A percentile compares a stretch with the other conserved stretches of the same genome.
Conservation (phyloP, 2,329 filamentous ascomycete genomes). For the Sporothrix euskadiensis region DNA sequence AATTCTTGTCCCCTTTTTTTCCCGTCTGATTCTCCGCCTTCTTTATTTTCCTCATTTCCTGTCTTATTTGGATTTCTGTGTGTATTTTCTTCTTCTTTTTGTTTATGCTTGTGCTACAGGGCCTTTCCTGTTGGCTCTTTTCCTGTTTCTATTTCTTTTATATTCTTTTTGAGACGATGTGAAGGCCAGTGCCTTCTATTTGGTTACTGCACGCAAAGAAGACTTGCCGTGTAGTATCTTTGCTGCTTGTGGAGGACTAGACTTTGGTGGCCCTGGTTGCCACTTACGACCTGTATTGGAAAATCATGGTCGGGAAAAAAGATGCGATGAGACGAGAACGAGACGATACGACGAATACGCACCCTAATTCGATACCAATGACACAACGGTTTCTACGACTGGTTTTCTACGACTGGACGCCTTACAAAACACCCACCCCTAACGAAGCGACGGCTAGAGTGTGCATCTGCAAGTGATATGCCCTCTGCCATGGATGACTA, state of each 20-base stretch:
- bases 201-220: background rate
- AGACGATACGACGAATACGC: conserved; percentile 28
- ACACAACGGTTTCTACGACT: conserved; percentile 20
- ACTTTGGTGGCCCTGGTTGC: background rate
- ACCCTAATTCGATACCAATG: background rate
- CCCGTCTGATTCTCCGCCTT: conserved; percentile 4
- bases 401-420: conserved; percentile 29
- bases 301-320: background rate
- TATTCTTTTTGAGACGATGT: background rate
- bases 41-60: background rate
- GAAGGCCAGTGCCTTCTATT: conserved; percentile 1
- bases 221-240: background rate
- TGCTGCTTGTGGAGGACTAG: background rate
- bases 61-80: background rate
- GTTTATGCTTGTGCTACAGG: background rate
- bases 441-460: background rate
- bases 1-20: background rate
- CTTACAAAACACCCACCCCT: conserved; percentile 14
- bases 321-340: conserved; percentile 25
- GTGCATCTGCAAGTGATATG: conserved; percentile 1
- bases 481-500: conserved; percentile 3
- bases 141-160: background rate
- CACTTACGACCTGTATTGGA: background rate
- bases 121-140: background rate
- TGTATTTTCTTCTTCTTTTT: background rate